Evolutionary conservation across 352 stramenopile species (phyloP).

Genomic region (Aphanomyces cochlioides): DNA sequence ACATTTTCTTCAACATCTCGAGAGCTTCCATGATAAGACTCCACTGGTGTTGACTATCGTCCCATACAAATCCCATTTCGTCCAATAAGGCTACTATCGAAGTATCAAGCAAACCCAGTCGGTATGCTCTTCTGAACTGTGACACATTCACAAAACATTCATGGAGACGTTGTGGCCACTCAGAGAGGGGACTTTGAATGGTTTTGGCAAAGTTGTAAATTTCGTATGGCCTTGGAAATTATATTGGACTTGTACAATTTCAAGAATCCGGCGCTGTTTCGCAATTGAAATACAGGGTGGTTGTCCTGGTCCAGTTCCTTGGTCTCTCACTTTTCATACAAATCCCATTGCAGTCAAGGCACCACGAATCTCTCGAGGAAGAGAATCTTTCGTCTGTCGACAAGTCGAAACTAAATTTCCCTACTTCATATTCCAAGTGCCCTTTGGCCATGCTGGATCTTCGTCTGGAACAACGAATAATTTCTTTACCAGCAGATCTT

Average conservation of each 20-base stretch:
- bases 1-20: constrained; percentile 65
- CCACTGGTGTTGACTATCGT: neutral
- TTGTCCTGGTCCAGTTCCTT: neutral
- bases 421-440: neutral
- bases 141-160: neutral
- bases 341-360: neutral
- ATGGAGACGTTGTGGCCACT: neutral
- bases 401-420: neutral
- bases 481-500: neutral
- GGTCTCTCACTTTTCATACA: neutral
- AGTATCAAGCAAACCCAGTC: neutral
- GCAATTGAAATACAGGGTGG: neutral
- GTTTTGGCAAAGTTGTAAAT: neutral
- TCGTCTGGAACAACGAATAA: constrained; percentile 11
- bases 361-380: neutral
- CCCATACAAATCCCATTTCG: constrained; percentile 2
- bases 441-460: neutral
- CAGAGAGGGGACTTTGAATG: neutral
- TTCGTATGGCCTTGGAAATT: neutral
- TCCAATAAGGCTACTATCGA: neutral
- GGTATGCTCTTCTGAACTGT: neutral
- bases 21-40: constrained; percentile 58
- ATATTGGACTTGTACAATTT: neutral
- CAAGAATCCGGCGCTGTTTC: neutral
- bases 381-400: neutral